Conservation (phyloP, 1,139 yeast genomes). For the Yamadazyma mexicana region DNA sequence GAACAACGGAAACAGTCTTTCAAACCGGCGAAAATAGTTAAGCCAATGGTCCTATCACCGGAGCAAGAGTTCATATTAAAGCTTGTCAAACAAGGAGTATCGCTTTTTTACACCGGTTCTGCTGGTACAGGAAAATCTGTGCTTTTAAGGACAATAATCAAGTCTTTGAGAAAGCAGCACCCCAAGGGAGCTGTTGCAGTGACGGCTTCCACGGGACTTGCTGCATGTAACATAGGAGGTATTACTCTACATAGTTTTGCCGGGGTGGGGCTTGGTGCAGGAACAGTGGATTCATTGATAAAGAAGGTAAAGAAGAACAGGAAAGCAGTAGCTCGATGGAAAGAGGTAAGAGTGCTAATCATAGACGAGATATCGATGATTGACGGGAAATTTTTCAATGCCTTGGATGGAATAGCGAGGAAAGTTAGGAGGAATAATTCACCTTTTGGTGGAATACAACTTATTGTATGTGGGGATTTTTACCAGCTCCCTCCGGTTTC, state of each 20-base stretch:
- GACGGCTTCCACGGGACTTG: constrained; percentile 91
- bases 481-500: constrained; percentile 87
- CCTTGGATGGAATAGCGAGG: constrained; percentile 65
- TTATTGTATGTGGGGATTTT: constrained; percentile 86
- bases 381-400: constrained; percentile 71
- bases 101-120: constrained; percentile 86
- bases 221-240: constrained; percentile 92
- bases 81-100: constrained; percentile 44
- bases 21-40: constrained; percentile 9
- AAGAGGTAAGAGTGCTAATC: constrained; percentile 57
- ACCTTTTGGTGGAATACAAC: constrained; percentile 90
- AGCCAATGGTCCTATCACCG: constrained; percentile 24
- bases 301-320: constrained; percentile 58
- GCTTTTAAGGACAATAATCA: constrained; percentile 67
- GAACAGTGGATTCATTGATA: constrained; percentile 36
- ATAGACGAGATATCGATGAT: constrained; percentile 92
- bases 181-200: constrained; percentile 64
- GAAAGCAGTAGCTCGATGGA: constrained; percentile 63
- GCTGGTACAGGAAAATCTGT: constrained; percentile 97
- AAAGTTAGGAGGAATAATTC: constrained; percentile 43
- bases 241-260: constrained; percentile 82
- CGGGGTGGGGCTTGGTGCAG: constrained; percentile 76
- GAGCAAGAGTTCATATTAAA: constrained; percentile 44
- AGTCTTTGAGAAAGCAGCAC: constrained; percentile 49
- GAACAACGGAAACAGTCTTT: background rate